Evolutionary conservation across 1,139 yeast genomes (phyloP).

Genomic region (Geotrichum klebahnii): DNA sequence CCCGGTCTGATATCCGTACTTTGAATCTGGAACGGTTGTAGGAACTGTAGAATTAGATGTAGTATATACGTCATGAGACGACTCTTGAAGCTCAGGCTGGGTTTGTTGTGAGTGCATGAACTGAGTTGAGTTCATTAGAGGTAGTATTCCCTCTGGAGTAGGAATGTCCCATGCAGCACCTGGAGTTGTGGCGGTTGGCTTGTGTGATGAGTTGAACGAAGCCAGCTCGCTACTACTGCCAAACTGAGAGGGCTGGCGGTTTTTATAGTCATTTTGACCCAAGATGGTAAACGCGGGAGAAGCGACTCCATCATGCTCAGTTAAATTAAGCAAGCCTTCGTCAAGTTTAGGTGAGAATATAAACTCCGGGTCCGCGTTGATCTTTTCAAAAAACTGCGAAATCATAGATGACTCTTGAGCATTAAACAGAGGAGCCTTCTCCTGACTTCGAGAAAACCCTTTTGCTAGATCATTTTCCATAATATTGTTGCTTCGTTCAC

Average conservation of each 20-base stretch:
- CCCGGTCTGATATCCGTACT: neutral
- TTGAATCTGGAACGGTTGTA: neutral
- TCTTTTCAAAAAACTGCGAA: constrained; percentile 39
- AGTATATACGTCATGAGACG: neutral
- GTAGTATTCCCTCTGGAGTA: constrained; percentile 13
- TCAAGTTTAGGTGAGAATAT: constrained; percentile 36
- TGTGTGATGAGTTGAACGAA: neutral
- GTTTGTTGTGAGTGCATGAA: neutral
- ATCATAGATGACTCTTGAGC: constrained; percentile 40
- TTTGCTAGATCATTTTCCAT: no score
- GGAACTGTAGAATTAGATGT: neutral
- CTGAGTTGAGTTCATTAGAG: neutral
- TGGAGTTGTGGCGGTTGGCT: neutral
- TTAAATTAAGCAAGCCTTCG: constrained; percentile 9
- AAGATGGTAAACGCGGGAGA: constrained; percentile 9
- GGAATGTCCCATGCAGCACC: constrained; percentile 11
- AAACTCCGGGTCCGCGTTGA: constrained; percentile 40
- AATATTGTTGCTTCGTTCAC: neutral
- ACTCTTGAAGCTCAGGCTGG: neutral
- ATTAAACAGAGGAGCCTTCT: constrained; percentile 33
- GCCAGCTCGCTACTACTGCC: neutral
- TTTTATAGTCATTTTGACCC: neutral
- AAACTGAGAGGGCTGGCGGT: neutral
- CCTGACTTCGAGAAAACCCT: neutral
- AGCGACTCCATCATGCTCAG: constrained; percentile 10